Evolutionary conservation across 805 yeast species (phyloP).

Genomic region (Debaryomyces castellii): DNA sequence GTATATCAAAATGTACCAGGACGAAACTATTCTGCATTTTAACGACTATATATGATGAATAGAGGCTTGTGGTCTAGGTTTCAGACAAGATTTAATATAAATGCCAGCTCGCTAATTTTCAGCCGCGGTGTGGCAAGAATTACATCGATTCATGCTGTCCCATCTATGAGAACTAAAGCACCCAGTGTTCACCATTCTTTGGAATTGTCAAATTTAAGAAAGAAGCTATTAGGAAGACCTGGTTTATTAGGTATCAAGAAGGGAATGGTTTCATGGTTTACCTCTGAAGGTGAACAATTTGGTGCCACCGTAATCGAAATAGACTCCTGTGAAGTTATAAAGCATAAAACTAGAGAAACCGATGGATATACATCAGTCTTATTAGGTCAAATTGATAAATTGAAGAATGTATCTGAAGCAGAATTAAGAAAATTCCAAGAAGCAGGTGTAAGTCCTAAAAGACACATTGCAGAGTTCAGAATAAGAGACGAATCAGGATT

Average conservation of each 20-base stretch:
- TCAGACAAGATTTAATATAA: neutral
- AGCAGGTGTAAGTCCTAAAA: conserved; percentile 84
- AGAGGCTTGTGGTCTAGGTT: conserved; percentile 2
- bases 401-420: conserved; percentile 54
- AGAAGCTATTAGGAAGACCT: conserved; percentile 71
- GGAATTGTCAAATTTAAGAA: conserved; percentile 67
- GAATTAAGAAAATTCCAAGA: conserved; percentile 75
- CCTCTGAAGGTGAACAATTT: conserved; percentile 62
- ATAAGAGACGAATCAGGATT: conserved; percentile 66
- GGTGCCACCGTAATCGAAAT: conserved; percentile 90
- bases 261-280: conserved; percentile 88
- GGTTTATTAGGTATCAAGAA: conserved; percentile 82
- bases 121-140: conserved; percentile 42
- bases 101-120: neutral
- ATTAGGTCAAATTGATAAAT: conserved; percentile 77
- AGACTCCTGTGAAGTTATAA: conserved; percentile 82
- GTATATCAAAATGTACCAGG: neutral
- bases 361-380: conserved; percentile 87
- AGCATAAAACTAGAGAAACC: conserved; percentile 63
- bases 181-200: conserved; percentile 65
- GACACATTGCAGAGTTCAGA: conserved; percentile 72
- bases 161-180: conserved; percentile 44
- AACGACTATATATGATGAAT: too few species aligned
- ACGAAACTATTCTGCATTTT: too few species aligned
- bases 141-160: conserved; percentile 51